Conservation (phyloP, 2,329 filamentous ascomycete genomes). For the Penicillium crustosum region DNA sequence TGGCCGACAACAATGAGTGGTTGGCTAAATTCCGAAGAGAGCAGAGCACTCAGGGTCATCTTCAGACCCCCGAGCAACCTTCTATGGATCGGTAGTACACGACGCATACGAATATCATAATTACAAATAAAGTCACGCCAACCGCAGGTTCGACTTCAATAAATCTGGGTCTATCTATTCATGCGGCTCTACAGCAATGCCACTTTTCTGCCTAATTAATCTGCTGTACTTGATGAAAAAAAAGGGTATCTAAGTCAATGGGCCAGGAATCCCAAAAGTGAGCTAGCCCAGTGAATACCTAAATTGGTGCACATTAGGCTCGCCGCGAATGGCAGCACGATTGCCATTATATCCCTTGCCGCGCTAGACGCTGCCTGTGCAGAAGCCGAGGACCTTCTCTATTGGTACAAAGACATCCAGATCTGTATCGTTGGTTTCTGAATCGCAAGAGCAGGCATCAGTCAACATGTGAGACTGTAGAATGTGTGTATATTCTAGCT, state of each 20-base stretch:
- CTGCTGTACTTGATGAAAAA: neutral
- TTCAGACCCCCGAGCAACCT: neutral
- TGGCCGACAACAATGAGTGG: slow-evolving; percentile 21
- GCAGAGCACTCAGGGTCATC: neutral
- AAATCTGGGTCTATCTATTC: too few relatives aligned
- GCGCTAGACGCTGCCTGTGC: slow-evolving; percentile 9
- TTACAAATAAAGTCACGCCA: too few relatives aligned
- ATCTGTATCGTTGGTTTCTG: too few relatives aligned
- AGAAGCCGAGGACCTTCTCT: slow-evolving; percentile 2
- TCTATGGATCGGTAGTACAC: neutral
- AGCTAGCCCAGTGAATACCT: slow-evolving; percentile 6
- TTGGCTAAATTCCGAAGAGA: slow-evolving; percentile 11
- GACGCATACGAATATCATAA: too few relatives aligned
- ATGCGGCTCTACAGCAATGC: neutral
- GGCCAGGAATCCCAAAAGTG: neutral
- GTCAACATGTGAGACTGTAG: too few relatives aligned
- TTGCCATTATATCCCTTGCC: neutral
- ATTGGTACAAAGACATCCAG: too few relatives aligned
- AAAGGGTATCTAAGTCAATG: neutral
- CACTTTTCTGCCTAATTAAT: neutral
- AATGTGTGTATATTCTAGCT: too few relatives aligned
- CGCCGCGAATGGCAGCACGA: slow-evolving; percentile 4
- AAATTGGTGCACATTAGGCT: slow-evolving; percentile 1
- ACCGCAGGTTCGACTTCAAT: too few relatives aligned
- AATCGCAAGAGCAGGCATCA: too few relatives aligned